Percentiles rank a stretch among this genome's conserved stretches.
These are phyloP conservation scores for Parathielavia appendiculata DNA, from an alignment of 495 filamentous ascomycete genomes.

Conservation along the genomic window DNA sequence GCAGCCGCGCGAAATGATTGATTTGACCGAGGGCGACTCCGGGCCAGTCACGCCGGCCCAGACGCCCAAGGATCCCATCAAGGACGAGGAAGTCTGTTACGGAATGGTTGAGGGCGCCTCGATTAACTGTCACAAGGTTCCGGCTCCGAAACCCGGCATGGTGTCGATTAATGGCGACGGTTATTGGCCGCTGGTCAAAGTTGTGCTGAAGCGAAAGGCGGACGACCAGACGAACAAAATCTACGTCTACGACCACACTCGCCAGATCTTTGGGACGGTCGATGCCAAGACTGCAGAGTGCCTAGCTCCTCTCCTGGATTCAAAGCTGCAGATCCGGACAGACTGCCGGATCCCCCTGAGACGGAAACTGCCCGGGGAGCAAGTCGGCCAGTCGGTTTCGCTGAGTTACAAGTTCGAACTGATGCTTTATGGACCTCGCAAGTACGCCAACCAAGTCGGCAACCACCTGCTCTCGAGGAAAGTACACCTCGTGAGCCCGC, in stretches of 20 bases:
- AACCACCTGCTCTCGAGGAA: conserved; percentile 57
- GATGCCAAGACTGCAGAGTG: conserved; percentile 63
- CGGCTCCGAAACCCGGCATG: conserved; percentile 55
- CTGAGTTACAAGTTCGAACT: conserved; percentile 56
- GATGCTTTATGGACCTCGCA: conserved; percentile 74
- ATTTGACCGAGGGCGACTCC: conserved; percentile 58
- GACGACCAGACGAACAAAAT: conserved; percentile 55
- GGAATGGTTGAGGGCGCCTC: conserved; percentile 68
- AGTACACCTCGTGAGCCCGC: conserved; percentile 59
- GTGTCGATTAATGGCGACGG: conserved; percentile 43
- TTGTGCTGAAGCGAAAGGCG: conserved; percentile 54
- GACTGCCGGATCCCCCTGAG: conserved; percentile 61
- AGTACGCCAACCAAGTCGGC: conserved; percentile 57
- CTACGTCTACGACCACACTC: conserved; percentile 62
- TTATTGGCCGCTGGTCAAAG: conserved; percentile 69
- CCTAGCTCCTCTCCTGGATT: conserved; percentile 67
- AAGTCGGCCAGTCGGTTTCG: conserved; percentile 44
- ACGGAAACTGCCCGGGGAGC: conserved; percentile 51
- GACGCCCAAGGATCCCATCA: conserved; percentile 33
- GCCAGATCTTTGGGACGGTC: conserved; percentile 65
- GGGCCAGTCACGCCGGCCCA: conserved; percentile 47
- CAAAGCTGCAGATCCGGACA: conserved; percentile 54
- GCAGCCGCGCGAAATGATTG: conserved; percentile 47
- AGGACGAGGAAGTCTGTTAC: conserved; percentile 69
- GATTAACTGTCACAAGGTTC: conserved; percentile 63